Percentiles rank a stretch among this genome's conserved stretches.
phyloP scores from a whole-genome alignment of 2,329 filamentous ascomycete species.

The Meredithiella fracta region DNA sequence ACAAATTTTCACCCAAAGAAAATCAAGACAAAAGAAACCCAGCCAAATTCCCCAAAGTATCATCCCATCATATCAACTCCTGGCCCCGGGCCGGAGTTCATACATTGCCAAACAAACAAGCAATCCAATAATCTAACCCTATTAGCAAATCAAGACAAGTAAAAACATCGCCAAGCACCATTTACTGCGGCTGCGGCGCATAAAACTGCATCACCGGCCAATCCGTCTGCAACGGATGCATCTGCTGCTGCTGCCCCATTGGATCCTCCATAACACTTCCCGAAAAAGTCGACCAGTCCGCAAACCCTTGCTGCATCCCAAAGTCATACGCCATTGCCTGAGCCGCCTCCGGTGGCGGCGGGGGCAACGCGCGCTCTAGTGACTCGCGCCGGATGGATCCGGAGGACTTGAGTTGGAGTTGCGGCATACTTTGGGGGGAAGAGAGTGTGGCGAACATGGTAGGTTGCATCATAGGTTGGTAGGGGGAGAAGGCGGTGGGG shows the following conservation, averaged over 20 bases:
- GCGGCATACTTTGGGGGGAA: constrained; percentile 16
- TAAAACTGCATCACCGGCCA: constrained; percentile 18
- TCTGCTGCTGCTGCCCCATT: constrained; percentile 9
- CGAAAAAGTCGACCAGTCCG: constrained; percentile 27
- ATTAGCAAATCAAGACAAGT: too few species aligned
- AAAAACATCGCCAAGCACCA: too few species aligned
- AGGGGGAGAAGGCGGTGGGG: constrained; percentile 19
- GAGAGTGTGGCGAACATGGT: constrained; percentile 13
- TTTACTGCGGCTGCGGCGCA: constrained; percentile 4
- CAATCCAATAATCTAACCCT: too few species aligned
- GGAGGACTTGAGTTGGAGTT: constrained; percentile 21
- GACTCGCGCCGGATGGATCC: constrained; percentile 16
- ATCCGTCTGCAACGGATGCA: constrained; percentile 15
- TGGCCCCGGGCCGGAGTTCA: too few species aligned
- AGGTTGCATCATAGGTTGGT: constrained; percentile 20
- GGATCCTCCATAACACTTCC: constrained; percentile 22
- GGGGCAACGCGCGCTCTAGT: constrained; percentile 23
- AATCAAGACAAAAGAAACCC: background rate
- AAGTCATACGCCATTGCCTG: constrained; percentile 29
- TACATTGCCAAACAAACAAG: too few species aligned
- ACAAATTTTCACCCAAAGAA: too few species aligned
- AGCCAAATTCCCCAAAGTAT: background rate
- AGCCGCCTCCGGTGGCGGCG: constrained; percentile 17
- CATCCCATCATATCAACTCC: too few species aligned
- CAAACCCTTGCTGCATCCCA: constrained; percentile 24